phyloP scores from a whole-genome alignment of 2,329 filamentous ascomycete species.

The Pseudonectria buxi region DNA sequence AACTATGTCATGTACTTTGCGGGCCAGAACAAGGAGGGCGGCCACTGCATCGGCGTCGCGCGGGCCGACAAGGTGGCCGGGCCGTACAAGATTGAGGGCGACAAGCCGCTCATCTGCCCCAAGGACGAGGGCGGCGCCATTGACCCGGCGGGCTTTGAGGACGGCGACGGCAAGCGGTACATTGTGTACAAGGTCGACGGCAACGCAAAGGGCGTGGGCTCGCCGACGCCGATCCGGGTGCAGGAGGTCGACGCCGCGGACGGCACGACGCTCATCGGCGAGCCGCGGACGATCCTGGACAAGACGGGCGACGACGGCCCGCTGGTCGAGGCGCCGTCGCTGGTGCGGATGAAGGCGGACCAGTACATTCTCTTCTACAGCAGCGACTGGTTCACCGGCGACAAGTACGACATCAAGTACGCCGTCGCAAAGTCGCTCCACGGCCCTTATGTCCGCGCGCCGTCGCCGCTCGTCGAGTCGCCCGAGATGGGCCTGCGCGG shows the following conservation, averaged over 20 bases:
- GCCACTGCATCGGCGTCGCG: constrained; percentile 55
- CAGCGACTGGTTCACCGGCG: constrained; percentile 49
- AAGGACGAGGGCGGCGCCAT: constrained; percentile 52
- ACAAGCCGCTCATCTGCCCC: constrained; percentile 46
- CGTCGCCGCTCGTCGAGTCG: constrained; percentile 27
- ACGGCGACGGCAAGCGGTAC: constrained; percentile 46
- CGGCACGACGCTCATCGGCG: constrained; percentile 47
- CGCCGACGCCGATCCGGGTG: constrained; percentile 49
- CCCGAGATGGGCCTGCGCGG: constrained; percentile 32
- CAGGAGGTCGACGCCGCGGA: constrained; percentile 42
- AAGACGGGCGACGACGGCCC: constrained; percentile 40
- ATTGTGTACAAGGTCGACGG: constrained; percentile 62
- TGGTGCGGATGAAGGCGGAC: constrained; percentile 39
- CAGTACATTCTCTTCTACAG: constrained; percentile 57
- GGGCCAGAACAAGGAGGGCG: constrained; percentile 34
- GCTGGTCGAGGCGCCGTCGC: constrained; percentile 54
- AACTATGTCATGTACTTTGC: constrained; percentile 56
- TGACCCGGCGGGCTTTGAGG: constrained; percentile 53
- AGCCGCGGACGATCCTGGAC: constrained; percentile 40
- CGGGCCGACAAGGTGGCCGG: constrained; percentile 40
- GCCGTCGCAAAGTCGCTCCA: constrained; percentile 37
- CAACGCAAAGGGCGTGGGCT: constrained; percentile 42
- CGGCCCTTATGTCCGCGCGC: constrained; percentile 32
- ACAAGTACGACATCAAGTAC: constrained; percentile 53
- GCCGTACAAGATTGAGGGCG: constrained; percentile 41